Percentiles rank a stretch among this genome's conserved stretches.
These are phyloP conservation scores for Oropetium thomaeum DNA, from an alignment of 176 grass and related monocot genomes.

Conservation along the genomic window DNA sequence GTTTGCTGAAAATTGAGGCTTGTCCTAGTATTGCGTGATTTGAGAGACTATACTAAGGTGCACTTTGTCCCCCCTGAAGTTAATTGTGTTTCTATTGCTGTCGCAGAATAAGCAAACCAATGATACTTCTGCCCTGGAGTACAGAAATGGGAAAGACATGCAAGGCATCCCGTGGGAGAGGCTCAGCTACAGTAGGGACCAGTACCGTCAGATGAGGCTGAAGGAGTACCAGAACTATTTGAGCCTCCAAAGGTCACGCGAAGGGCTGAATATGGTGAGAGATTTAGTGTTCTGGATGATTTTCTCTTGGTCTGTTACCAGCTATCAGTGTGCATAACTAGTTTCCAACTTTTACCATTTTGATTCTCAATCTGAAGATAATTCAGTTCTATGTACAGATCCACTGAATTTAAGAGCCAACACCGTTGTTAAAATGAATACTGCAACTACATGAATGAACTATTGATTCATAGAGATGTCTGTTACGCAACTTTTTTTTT, in stretches of 20 bases:
- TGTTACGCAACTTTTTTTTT: neutral
- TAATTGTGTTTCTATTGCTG: neutral
- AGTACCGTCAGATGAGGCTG: constrained; percentile 58
- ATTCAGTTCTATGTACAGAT: neutral
- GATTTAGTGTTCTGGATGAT: neutral
- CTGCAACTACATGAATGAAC: neutral
- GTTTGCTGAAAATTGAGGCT: neutral
- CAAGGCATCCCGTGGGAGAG: constrained; percentile 70
- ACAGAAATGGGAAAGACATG: constrained; percentile 47
- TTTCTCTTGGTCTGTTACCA: neutral
- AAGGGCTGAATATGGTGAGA: constrained; percentile 25
- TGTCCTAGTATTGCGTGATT: neutral
- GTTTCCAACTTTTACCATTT: neutral
- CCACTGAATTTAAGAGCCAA: neutral
- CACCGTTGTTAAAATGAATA: neutral
- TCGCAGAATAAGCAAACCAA: constrained; percentile 16
- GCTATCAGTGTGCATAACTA: neutral
- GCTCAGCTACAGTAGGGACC: constrained; percentile 39
- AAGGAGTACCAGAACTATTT: constrained; percentile 53
- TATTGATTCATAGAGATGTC: neutral
- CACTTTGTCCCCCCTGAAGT: neutral
- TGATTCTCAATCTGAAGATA: neutral
- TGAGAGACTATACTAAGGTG: neutral
- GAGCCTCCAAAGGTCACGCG: constrained; percentile 23
- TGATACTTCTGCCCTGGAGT: constrained; percentile 36